Percentiles rank a stretch among this genome's conserved stretches.
Evolutionary conservation across 2,329 filamentous ascomycete genomes (phyloP).

Genomic region (Fusarium denticulatum): DNA sequence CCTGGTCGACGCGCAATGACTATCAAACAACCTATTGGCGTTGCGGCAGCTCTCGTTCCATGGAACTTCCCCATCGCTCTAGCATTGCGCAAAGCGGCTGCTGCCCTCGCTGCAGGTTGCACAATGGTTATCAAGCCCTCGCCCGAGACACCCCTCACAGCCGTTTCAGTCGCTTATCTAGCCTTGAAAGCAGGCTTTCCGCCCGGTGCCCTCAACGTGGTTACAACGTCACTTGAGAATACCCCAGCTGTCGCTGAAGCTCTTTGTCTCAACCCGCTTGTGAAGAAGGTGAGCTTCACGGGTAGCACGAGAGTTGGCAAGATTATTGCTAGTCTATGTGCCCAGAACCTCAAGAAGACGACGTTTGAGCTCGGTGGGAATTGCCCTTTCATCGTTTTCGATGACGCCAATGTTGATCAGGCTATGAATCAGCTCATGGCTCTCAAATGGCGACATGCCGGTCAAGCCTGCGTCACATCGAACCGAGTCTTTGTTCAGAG

Average conservation of each 20-base stretch:
- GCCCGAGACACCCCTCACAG: constrained; percentile 78
- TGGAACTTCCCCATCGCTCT: constrained; percentile 71
- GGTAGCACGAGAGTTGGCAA: constrained; percentile 77
- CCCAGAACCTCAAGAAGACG: constrained; percentile 71
- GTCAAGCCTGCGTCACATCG: constrained; percentile 74
- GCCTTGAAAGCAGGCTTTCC: constrained; percentile 78
- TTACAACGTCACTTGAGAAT: constrained; percentile 55
- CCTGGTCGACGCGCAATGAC: constrained; percentile 68
- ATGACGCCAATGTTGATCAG: constrained; percentile 65
- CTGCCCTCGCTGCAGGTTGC: constrained; percentile 77
- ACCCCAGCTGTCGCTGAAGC: constrained; percentile 57
- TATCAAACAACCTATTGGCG: constrained; percentile 64
- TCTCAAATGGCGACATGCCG: constrained; percentile 72
- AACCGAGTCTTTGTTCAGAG: constrained; percentile 68
- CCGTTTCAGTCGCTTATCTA: constrained; percentile 74
- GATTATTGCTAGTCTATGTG: constrained; percentile 68
- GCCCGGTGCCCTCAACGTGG: constrained; percentile 70
- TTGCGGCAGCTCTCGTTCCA: constrained; percentile 48
- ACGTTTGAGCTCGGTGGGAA: constrained; percentile 78
- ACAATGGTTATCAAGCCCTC: constrained; percentile 80
- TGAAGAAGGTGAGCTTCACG: constrained; percentile 79
- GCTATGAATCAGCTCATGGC: not conserved
- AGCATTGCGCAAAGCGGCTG: constrained; percentile 56
- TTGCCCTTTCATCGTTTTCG: constrained; percentile 71
- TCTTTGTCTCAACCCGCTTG: constrained; percentile 55